Evolutionary conservation across 352 stramenopile species (phyloP).

Genomic region (Phytophthora tentaculata): DNA sequence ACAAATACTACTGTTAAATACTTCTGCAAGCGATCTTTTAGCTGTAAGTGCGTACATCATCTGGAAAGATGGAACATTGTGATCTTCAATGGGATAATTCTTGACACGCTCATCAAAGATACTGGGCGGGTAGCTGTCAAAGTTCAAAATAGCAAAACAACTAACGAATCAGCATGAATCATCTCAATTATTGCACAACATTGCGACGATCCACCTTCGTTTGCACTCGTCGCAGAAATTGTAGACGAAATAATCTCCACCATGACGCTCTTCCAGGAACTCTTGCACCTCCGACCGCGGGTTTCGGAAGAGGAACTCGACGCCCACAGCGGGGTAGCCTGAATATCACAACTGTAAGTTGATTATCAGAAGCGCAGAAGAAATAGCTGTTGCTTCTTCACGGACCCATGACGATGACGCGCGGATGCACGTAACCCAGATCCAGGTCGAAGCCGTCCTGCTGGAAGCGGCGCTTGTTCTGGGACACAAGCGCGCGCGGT

Average conservation of each 20-base stretch:
- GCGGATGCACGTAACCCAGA: slow-evolving; percentile 75
- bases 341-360: slow-evolving; percentile 20
- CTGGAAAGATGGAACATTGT: slow-evolving; percentile 74
- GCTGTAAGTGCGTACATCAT: slow-evolving; percentile 49
- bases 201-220: slow-evolving; percentile 41
- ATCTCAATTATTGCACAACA: background rate
- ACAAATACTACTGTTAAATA: background rate
- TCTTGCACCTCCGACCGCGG: slow-evolving; percentile 60
- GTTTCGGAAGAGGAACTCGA: slow-evolving; percentile 72
- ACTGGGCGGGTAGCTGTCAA: slow-evolving; percentile 50
- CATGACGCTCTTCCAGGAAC: slow-evolving; percentile 59
- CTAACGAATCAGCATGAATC: background rate
- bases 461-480: slow-evolving; percentile 78
- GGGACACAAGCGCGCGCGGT: slow-evolving; percentile 71
- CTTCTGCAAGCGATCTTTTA: background rate
- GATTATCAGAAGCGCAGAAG: background rate
- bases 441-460: slow-evolving; percentile 72
- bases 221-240: slow-evolving; percentile 75
- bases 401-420: slow-evolving; percentile 81
- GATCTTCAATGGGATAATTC: slow-evolving; percentile 74
- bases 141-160: background rate
- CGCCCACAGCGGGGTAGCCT: slow-evolving; percentile 65
- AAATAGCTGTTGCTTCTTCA: slow-evolving; percentile 5
- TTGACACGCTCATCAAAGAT: slow-evolving; percentile 59
- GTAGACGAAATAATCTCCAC: slow-evolving; percentile 71